Conservation (phyloP, 768 basidiomycete genomes). For the Pholiota molesta region DNA sequence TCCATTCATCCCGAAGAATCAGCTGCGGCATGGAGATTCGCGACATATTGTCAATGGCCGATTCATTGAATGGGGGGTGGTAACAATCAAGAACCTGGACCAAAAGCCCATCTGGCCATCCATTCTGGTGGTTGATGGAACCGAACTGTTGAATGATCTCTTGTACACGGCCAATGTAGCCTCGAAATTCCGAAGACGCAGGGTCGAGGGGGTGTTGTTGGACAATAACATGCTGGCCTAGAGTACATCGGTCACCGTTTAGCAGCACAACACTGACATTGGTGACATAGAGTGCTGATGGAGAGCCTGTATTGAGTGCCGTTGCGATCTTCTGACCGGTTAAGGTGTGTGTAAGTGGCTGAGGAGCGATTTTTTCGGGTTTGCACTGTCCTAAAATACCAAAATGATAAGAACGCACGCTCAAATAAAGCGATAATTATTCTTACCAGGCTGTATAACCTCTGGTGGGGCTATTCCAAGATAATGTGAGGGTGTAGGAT, state of each 20-base stretch:
- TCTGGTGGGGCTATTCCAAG: neutral
- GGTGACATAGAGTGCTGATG: neutral
- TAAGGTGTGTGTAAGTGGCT: neutral
- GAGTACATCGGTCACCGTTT: neutral
- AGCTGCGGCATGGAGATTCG: neutral
- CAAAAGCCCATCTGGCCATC: neutral
- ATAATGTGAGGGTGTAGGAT: neutral
- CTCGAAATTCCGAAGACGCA: neutral
- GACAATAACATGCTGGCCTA: neutral
- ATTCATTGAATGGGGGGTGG: too few relatives aligned
- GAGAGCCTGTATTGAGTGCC: too few relatives aligned
- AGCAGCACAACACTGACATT: neutral
- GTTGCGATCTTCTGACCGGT: neutral
- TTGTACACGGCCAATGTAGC: neutral
- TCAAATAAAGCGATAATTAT: too few relatives aligned
- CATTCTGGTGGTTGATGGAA: neutral
- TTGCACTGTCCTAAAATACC: neutral
- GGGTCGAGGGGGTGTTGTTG: too few relatives aligned
- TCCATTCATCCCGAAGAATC: neutral
- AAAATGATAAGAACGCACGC: too few relatives aligned
- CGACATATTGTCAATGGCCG: too few relatives aligned
- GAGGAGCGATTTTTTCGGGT: neutral
- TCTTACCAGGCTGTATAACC: neutral
- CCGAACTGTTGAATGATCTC: slow-evolving; percentile 1
- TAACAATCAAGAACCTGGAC: neutral